Conservation (phyloP, 2,329 filamentous ascomycete genomes). For the Magnaporthiopsis poae region DNA sequence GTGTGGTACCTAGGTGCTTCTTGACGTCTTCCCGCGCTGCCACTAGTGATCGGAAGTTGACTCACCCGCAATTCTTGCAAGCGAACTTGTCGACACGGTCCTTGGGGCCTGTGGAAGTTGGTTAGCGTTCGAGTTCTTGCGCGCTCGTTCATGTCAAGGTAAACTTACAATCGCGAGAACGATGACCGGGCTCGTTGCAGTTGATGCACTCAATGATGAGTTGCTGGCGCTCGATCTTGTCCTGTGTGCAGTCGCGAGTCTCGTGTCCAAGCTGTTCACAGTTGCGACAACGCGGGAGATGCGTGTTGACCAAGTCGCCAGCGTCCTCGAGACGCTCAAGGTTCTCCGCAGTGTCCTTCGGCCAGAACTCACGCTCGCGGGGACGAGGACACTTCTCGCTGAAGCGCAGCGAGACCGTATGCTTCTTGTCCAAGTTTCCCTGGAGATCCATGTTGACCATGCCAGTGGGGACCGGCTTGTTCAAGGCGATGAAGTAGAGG, state of each 20-base stretch:
- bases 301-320: constrained; percentile 52
- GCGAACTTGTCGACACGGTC: constrained; percentile 54
- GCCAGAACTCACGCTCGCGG: constrained; percentile 52
- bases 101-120: constrained; percentile 34
- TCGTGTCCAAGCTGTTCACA: constrained; percentile 57
- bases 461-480: constrained; percentile 35
- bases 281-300: constrained; percentile 51
- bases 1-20: not conserved
- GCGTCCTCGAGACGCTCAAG: constrained; percentile 54
- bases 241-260: constrained; percentile 49
- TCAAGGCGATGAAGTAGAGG: constrained; percentile 53
- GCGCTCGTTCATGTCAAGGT: not conserved
- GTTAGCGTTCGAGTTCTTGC: not conserved
- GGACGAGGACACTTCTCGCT: constrained; percentile 46
- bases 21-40: not conserved
- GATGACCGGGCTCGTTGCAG: constrained; percentile 54
- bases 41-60: not conserved
- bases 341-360: constrained; percentile 48
- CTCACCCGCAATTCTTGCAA: constrained; percentile 58
- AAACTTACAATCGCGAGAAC: constrained; percentile 56
- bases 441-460: constrained; percentile 65
- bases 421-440: constrained; percentile 56
- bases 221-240: constrained; percentile 36
- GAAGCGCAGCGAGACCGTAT: constrained; percentile 53
- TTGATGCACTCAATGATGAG: constrained; percentile 51